phyloP scores from a whole-genome alignment of 2,329 filamentous ascomycete species.

The Sporothrix brasiliensis region DNA sequence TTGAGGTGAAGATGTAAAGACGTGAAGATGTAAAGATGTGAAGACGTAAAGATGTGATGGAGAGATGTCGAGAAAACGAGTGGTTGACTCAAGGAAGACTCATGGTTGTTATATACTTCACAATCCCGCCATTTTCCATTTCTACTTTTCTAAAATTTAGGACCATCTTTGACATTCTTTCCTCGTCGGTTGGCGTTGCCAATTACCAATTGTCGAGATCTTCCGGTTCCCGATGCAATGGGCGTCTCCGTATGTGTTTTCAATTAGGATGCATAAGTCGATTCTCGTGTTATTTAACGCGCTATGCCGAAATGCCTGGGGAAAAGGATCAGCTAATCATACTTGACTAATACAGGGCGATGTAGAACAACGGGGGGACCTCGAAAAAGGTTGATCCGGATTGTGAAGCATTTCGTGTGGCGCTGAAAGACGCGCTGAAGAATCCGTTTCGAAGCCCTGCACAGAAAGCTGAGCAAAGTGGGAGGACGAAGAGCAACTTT shows the following conservation, averaged over 20 bases:
- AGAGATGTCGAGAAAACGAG: background rate
- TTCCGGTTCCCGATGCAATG: background rate
- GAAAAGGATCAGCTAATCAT: background rate
- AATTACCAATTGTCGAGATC: slow-evolving; percentile 6
- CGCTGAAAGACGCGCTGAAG: too few relatives aligned
- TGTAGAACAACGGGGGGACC: too few relatives aligned
- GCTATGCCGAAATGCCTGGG: background rate
- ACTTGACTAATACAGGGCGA: background rate
- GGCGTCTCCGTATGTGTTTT: background rate
- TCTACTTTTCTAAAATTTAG: background rate
- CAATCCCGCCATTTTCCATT: background rate
- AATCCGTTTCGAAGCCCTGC: background rate
- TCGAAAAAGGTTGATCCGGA: too few relatives aligned
- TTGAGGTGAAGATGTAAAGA: background rate
- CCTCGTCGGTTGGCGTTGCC: background rate
- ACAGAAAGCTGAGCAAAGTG: slow-evolving; percentile 8
- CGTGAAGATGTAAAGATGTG: slow-evolving; percentile 1
- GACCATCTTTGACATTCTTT: slow-evolving; percentile 5
- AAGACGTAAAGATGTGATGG: background rate
- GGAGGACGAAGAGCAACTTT: slow-evolving; percentile 8
- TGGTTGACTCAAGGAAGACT: background rate
- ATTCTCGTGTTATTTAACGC: background rate
- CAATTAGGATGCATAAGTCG: background rate
- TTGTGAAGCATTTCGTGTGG: too few relatives aligned
- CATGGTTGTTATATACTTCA: background rate